These are phyloP conservation scores for Fremontodendron californicum DNA, from an alignment of 345 rosid species.

Conservation along the genomic window DNA sequence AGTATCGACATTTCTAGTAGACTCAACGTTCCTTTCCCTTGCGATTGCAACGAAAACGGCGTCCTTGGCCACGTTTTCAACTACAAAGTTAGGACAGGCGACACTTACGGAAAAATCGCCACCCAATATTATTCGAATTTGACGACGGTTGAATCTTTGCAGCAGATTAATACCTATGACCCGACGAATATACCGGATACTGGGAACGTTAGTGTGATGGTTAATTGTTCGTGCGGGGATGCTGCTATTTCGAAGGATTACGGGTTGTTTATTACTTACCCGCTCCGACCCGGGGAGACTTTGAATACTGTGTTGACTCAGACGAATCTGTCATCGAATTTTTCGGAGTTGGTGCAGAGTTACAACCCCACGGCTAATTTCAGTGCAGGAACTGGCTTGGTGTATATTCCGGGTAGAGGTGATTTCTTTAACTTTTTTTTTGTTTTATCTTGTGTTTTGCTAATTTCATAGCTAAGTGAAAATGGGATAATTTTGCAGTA, in stretches of 20 bases:
- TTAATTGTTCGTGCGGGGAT: constrained; percentile 67
- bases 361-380: constrained; percentile 65
- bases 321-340: constrained; percentile 27
- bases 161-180: constrained; percentile 25
- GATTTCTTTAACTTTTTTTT: neutral
- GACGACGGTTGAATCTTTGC: constrained; percentile 37
- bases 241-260: constrained; percentile 36
- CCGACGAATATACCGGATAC: constrained; percentile 33
- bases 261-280: constrained; percentile 57
- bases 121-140: constrained; percentile 27
- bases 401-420: constrained; percentile 74
- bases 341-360: constrained; percentile 37
- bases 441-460: no score
- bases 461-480: neutral
- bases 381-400: constrained; percentile 55
- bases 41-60: constrained; percentile 47
- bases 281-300: constrained; percentile 50
- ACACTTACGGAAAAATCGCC: constrained; percentile 41
- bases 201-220: constrained; percentile 42
- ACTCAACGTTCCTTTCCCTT: constrained; percentile 53
- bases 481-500: neutral
- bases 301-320: constrained; percentile 39
- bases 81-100: constrained; percentile 17
- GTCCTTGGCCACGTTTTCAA: constrained; percentile 43
- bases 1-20: constrained; percentile 8